These are phyloP conservation scores for Saccharomycopsis sp. DNA, from an alignment of 805 yeast genomes.

Conservation along the genomic window DNA sequence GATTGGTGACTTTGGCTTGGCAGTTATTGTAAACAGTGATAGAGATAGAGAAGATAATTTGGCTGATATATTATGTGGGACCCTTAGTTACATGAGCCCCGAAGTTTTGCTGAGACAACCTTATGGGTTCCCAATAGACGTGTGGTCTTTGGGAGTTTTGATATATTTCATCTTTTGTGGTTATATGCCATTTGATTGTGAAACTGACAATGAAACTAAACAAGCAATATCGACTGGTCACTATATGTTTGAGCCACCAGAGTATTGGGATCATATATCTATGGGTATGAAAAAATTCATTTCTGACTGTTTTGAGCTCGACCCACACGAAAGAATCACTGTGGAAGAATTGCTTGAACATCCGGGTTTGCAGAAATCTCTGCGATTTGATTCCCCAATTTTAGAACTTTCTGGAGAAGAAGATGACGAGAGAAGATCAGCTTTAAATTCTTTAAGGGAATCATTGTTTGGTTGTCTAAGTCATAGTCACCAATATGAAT, in stretches of 20 bases:
- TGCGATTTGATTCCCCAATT: constrained; percentile 3
- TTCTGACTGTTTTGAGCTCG: constrained; percentile 42
- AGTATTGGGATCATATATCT: constrained; percentile 47
- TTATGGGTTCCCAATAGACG: constrained; percentile 56
- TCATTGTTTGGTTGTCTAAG: constrained; percentile 8
- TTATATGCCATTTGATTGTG: constrained; percentile 74
- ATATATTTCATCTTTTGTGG: constrained; percentile 67
- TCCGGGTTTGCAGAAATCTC: constrained; percentile 28
- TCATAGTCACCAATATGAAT: background rate
- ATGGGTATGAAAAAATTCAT: constrained; percentile 52
- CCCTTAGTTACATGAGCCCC: constrained; percentile 72
- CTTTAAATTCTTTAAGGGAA: constrained; percentile 14
- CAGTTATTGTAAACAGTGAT: constrained; percentile 38
- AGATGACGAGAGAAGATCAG: constrained; percentile 5
- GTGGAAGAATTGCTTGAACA: constrained; percentile 40
- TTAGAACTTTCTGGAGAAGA: constrained; percentile 5
- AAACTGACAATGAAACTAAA: constrained; percentile 58
- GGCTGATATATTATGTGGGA: constrained; percentile 49
- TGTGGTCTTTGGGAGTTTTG: constrained; percentile 74
- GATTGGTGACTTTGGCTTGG: constrained; percentile 55
- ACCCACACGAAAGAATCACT: constrained; percentile 40
- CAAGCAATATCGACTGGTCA: constrained; percentile 56
- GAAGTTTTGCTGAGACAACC: constrained; percentile 48
- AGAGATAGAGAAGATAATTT: constrained; percentile 28
- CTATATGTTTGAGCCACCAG: constrained; percentile 53